phyloP scores from a whole-genome alignment of 495 filamentous ascomycete species.

The Penicillium ochrochloron region DNA sequence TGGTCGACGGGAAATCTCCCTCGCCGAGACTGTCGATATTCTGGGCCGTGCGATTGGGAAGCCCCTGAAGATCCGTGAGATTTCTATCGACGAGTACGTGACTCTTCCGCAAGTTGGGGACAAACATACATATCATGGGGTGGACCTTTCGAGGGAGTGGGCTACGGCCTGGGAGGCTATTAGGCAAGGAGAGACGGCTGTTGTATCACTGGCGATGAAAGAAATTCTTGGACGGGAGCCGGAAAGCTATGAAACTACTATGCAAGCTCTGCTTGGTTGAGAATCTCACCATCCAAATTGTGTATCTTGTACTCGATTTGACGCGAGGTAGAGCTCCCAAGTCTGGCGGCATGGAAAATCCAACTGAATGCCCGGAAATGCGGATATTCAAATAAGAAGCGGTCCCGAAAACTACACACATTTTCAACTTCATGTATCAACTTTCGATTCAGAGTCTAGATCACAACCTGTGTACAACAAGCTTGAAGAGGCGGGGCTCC shows the following conservation, averaged over 20 bases:
- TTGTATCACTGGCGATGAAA: slow-evolving; percentile 35
- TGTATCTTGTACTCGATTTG: no score
- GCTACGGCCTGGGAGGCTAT: slow-evolving; percentile 52
- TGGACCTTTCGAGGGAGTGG: slow-evolving; percentile 37
- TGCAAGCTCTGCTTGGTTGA: slow-evolving; percentile 23
- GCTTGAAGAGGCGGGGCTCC: no score
- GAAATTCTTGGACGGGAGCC: slow-evolving; percentile 47
- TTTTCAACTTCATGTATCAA: neutral
- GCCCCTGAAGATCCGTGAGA: slow-evolving; percentile 35
- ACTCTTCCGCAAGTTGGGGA: slow-evolving; percentile 37
- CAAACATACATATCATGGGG: slow-evolving; percentile 33
- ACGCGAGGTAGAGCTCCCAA: no score
- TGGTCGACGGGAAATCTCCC: slow-evolving; percentile 41
- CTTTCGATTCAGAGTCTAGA: no score
- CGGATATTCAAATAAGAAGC: neutral
- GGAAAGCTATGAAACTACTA: slow-evolving; percentile 36
- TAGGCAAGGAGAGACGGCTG: slow-evolving; percentile 43
- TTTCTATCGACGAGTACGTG: slow-evolving; percentile 49
- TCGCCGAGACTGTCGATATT: slow-evolving; percentile 46
- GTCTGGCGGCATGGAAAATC: no score
- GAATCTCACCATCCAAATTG: no score
- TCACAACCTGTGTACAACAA: no score
- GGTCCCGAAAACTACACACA: neutral
- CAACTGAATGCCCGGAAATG: no score
- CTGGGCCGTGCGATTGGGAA: slow-evolving; percentile 38